phyloP scores from a whole-genome alignment of 306 rosid genomes.

The Arachis stenosperma region DNA sequence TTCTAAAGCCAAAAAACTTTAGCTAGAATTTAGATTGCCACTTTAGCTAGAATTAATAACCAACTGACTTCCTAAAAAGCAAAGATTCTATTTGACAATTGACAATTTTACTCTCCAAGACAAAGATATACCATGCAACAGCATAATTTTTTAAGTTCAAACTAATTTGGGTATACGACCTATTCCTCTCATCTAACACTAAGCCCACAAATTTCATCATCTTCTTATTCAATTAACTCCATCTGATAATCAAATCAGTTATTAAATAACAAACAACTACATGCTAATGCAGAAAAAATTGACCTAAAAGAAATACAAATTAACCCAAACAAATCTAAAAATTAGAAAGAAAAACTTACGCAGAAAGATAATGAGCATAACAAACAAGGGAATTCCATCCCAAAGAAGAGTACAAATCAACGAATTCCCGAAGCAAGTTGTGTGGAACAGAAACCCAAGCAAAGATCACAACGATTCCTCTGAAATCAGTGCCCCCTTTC shows the following conservation, averaged over 20 bases:
- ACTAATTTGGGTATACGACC: too few species aligned
- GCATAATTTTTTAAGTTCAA: conserved; percentile 9
- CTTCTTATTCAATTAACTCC: conserved; percentile 18
- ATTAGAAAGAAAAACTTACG: conserved; percentile 48
- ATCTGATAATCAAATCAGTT: conserved; percentile 23
- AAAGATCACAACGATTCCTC: conserved; percentile 81
- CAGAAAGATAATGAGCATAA: conserved; percentile 77
- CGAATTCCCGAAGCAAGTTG: conserved; percentile 53
- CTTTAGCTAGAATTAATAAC: neutral
- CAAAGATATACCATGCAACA: conserved; percentile 20
- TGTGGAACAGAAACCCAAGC: conserved; percentile 88
- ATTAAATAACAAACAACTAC: conserved; percentile 20
- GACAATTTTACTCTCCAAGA: conserved; percentile 23
- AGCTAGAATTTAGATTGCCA: neutral
- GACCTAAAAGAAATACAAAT: neutral
- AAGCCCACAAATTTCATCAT: neutral
- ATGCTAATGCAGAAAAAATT: conserved; percentile 9
- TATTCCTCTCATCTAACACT: neutral
- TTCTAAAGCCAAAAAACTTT: conserved; percentile 15
- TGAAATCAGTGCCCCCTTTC: conserved; percentile 56
- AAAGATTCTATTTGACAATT: neutral
- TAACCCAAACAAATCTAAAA: neutral
- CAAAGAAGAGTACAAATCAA: conserved; percentile 73
- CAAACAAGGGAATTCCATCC: conserved; percentile 91
- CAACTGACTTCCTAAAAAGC: conserved; percentile 12